Percentiles rank a stretch among this genome's conserved stretches.
These are phyloP conservation scores for Phalaenopsis hybrid DNA, from an alignment of 116 monocot species.

Conservation along the genomic window DNA sequence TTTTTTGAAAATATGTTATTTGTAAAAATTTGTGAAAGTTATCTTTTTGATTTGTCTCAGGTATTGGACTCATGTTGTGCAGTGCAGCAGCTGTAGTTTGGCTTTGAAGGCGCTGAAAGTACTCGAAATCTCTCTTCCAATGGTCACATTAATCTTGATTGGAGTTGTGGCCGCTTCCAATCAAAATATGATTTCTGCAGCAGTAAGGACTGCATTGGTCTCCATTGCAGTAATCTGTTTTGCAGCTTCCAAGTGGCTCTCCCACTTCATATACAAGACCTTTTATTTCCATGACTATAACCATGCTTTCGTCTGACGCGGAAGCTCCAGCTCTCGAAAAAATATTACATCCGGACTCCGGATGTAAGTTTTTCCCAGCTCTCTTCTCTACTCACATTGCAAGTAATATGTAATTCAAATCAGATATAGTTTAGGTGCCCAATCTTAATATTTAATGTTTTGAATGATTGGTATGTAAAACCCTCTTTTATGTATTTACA, in stretches of 20 bases:
- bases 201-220: slow-evolving; percentile 34
- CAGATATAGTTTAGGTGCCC: too few relatives aligned
- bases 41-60: slow-evolving; percentile 25
- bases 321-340: not conserved
- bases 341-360: too few relatives aligned
- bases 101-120: slow-evolving; percentile 54
- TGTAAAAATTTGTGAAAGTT: too few relatives aligned
- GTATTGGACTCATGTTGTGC: slow-evolving; percentile 73
- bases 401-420: too few relatives aligned
- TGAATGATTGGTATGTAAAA: too few relatives aligned
- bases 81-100: slow-evolving; percentile 66
- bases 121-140: slow-evolving; percentile 57
- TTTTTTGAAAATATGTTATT: too few relatives aligned
- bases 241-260: slow-evolving; percentile 62
- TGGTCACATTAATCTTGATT: slow-evolving; percentile 47
- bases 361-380: too few relatives aligned
- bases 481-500: too few relatives aligned
- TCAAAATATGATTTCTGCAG: slow-evolving; percentile 31
- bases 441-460: too few relatives aligned
- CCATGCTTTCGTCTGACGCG: slow-evolving; percentile 61
- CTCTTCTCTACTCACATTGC: not conserved
- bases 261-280: slow-evolving; percentile 68
- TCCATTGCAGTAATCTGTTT: slow-evolving; percentile 51
- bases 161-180: slow-evolving; percentile 54
- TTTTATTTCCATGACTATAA: slow-evolving; percentile 94